Evolutionary conservation across 352 stramenopile genomes (phyloP).

Genomic region (Globisporangium okanoganense): DNA sequence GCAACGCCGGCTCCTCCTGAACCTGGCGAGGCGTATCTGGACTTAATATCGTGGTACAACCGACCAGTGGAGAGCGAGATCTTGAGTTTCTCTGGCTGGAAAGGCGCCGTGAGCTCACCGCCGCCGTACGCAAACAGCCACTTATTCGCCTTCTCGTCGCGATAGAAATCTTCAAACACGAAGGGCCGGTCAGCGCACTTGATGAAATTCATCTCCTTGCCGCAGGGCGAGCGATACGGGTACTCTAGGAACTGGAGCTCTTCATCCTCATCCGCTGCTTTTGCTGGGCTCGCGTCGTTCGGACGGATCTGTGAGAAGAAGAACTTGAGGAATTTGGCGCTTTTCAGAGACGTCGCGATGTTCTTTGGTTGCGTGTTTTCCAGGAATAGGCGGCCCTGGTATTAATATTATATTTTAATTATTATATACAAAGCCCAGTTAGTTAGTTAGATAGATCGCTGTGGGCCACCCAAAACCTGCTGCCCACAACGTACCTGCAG

Average conservation of each 20-base stretch:
- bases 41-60: constrained; percentile 66
- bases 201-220: constrained; percentile 86
- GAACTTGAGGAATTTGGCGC: constrained; percentile 76
- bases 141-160: constrained; percentile 14
- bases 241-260: constrained; percentile 62
- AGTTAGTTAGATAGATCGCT: too few relatives aligned
- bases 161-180: constrained; percentile 64
- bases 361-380: constrained; percentile 83
- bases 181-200: constrained; percentile 78
- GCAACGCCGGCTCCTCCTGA: constrained; percentile 28
- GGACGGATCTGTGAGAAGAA: constrained; percentile 70
- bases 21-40: constrained; percentile 34
- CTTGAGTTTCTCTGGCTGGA: constrained; percentile 45
- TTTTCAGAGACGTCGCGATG: constrained; percentile 82
- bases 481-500: constrained; percentile 45
- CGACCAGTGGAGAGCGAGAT: constrained; percentile 65
- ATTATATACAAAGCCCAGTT: neutral
- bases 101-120: constrained; percentile 50
- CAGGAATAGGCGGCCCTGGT: constrained; percentile 63
- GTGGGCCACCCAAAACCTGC: neutral
- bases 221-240: constrained; percentile 65
- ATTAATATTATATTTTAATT: too few relatives aligned
- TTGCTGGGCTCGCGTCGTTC: constrained; percentile 17
- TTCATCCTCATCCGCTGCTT: neutral
- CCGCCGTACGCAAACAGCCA: constrained; percentile 56